A percentile compares a stretch with the other conserved stretches of the same genome.
phyloP scores from a whole-genome alignment of 192 early-diverging fungal genomes.

The Backusella mclennaniae region DNA sequence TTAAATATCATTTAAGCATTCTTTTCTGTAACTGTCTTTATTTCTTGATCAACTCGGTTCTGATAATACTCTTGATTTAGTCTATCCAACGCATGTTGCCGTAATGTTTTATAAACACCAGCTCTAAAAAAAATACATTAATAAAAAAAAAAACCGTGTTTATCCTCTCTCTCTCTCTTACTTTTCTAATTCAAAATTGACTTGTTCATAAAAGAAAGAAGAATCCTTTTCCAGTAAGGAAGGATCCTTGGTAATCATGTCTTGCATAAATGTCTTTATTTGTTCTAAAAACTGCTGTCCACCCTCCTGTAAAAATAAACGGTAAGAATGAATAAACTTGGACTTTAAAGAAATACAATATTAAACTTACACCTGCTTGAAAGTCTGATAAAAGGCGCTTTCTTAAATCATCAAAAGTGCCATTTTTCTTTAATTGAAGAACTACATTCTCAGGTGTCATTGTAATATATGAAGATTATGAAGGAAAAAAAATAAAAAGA shows the following conservation, averaged over 20 bases:
- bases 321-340: background rate
- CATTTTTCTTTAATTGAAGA: conserved; percentile 29
- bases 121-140: background rate
- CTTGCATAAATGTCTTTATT: conserved; percentile 16
- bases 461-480: background rate
- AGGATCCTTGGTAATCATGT: conserved; percentile 4
- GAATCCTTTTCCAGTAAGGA: conserved; percentile 16
- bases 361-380: conserved; percentile 16
- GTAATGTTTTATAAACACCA: conserved; percentile 12
- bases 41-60: conserved; percentile 9
- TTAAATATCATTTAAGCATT: background rate
- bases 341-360: background rate
- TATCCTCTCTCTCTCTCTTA: background rate
- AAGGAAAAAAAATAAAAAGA: background rate
- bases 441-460: conserved; percentile 30
- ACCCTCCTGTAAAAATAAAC: background rate
- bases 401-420: conserved; percentile 25
- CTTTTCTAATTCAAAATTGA: conserved; percentile 17
- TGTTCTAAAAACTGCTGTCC: conserved; percentile 14
- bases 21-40: conserved; percentile 2
- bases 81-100: background rate
- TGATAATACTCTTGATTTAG: conserved; percentile 19
- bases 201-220: conserved; percentile 3
- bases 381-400: conserved; percentile 24
- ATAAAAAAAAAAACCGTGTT: background rate